Base-by-base conservation (phyloP, 352 stramenopile genomes). In the Pythium apleroticum region DNA sequence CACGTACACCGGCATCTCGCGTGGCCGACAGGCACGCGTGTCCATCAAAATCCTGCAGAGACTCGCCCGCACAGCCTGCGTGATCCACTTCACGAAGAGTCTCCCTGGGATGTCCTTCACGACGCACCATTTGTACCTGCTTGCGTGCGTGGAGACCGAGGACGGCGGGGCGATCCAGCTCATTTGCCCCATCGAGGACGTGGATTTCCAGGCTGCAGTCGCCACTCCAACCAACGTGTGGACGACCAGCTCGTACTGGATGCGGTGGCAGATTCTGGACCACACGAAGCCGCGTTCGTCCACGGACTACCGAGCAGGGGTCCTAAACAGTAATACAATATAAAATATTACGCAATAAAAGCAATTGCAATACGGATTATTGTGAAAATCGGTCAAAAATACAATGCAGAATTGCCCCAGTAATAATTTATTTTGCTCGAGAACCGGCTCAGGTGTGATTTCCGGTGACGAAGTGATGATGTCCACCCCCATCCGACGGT, bases 1-100 rank as follows among this genome's bases (percentile, higher is more conserved):
- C 6, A n/a, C 31, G 7, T 69, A 63, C 35, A 28, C 19, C 12
- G 54, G 35, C 17, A 60, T 63, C 12, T 37, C 62, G n/a, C 33
- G 56, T 2, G 60, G 60, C 19, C 20, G 31, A 0, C 20, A 45
- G 1, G 52, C 60, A 15, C 37, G 28, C 19, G 50, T 31, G 20
- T 50, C n/a, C 14, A 28, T 61, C 27, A 43, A 60, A 17, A 33
- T 67, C 17, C 19, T 69, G 1, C 62, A 69, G 55, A 45, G 12
- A 6, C 11, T 63, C 10, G 41, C 53, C 1, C 45, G 22, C 5
- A 41, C 30, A 10, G 45, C 57, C 31, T 63, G 28, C 2, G 62
- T 69, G 10, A 37, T 69, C 1, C 53, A 56, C 15, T 63, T 55
- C 62, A 49, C 52, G 33, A 56, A 69, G 49, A 49, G 54, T 31